Percentiles rank a stretch among this genome's conserved stretches.
phyloP scores from a whole-genome alignment of 2,329 filamentous ascomycete species.

The Phyllosticta ampelicida region DNA sequence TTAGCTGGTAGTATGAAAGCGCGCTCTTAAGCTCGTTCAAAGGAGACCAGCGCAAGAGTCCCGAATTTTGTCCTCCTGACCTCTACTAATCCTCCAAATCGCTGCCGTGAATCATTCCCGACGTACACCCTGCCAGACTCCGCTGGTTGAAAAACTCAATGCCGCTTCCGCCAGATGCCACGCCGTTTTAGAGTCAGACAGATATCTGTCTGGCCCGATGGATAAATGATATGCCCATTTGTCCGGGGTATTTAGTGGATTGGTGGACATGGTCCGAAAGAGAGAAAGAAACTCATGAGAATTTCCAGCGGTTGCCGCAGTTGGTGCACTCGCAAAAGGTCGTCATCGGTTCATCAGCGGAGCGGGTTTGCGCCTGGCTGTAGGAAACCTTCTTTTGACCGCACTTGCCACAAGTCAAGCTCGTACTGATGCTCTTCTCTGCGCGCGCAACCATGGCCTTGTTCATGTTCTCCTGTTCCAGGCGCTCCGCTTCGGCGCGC shows the following conservation, averaged over 20 bases:
- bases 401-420: constrained; percentile 83
- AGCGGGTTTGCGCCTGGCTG: constrained; percentile 88
- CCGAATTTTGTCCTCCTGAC: not conserved
- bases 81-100: too few relatives aligned
- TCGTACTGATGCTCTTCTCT: constrained; percentile 81
- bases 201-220: not conserved
- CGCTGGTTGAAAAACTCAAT: not conserved
- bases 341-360: constrained; percentile 78
- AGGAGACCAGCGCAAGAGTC: not conserved
- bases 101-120: not conserved
- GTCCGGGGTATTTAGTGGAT: not conserved
- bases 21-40: not conserved
- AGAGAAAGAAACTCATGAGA: constrained; percentile 20
- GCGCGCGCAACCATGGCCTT: constrained; percentile 89
- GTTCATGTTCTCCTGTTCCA: constrained; percentile 91
- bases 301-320: constrained; percentile 43
- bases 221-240: not conserved
- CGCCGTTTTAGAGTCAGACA: not conserved
- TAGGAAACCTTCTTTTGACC: constrained; percentile 92
- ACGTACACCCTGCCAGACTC: not conserved
- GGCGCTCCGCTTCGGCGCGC: constrained; percentile 60
- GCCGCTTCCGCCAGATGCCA: not conserved
- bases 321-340: constrained; percentile 45
- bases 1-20: not conserved
- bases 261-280: not conserved